Percentiles rank a stretch among this genome's conserved stretches.
Evolutionary conservation across 164 flowering plant species (phyloP).

Genomic region (Berberis thunbergii): DNA sequence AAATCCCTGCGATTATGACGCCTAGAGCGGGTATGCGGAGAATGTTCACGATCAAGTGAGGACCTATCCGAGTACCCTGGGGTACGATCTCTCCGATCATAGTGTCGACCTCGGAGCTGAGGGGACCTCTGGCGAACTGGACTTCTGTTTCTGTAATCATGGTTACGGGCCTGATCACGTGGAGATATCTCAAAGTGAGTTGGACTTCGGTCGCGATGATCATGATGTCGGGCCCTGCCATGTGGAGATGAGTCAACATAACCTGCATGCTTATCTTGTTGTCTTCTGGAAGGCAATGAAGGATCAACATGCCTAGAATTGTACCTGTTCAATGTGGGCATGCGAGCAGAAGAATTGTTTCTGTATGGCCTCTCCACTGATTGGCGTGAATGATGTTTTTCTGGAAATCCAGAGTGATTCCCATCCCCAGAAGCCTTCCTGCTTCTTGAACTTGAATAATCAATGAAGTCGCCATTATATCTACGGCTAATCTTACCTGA

Average conservation of each 20-base stretch:
- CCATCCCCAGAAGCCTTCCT: slow-evolving; percentile 56
- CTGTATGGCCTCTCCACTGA: slow-evolving; percentile 47
- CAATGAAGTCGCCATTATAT: slow-evolving; percentile 44
- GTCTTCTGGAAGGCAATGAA: slow-evolving; percentile 40
- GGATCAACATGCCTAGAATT: slow-evolving; percentile 52
- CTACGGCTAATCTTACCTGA: slow-evolving; percentile 48
- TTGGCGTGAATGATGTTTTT: slow-evolving; percentile 40
- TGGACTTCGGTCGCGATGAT: not conserved
- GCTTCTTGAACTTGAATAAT: slow-evolving; percentile 44
- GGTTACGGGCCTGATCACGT: not conserved
- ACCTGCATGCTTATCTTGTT: slow-evolving; percentile 51
- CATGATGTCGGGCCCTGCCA: slow-evolving; percentile 2
- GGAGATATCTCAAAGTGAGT: not conserved
- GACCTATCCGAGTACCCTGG: too few species aligned
- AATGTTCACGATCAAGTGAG: too few species aligned
- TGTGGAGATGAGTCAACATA: slow-evolving; percentile 23
- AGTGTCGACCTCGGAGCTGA: too few species aligned
- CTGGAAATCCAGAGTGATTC: slow-evolving; percentile 25
- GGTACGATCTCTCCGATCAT: too few species aligned
- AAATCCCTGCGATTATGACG: too few species aligned
- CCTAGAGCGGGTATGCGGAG: too few species aligned
- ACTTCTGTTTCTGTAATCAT: not conserved
- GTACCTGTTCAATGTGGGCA: slow-evolving; percentile 42
- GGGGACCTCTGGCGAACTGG: too few species aligned
- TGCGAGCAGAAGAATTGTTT: slow-evolving; percentile 38